A percentile compares a stretch with the other conserved stretches of the same genome.
Conservation (phyloP, 2,329 filamentous ascomycete genomes). For the Alternaria sp. region DNA sequence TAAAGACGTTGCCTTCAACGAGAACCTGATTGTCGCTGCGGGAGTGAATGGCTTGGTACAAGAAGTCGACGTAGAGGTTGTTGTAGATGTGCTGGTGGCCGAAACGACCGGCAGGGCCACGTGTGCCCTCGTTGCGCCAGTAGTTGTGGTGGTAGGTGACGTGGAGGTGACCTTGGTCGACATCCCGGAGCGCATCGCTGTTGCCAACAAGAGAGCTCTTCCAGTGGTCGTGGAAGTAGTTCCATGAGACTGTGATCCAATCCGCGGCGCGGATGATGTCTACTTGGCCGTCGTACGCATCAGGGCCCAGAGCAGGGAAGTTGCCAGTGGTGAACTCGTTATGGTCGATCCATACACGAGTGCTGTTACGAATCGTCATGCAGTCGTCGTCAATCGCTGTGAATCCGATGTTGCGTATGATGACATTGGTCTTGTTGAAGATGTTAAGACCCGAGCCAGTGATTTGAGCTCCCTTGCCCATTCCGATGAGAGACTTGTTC, state of each 20-base stretch:
- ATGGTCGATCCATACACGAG: constrained; percentile 70
- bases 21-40: constrained; percentile 54
- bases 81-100: constrained; percentile 70
- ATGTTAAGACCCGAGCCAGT: constrained; percentile 61
- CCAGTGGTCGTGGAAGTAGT: constrained; percentile 65
- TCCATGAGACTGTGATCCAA: constrained; percentile 64
- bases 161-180: constrained; percentile 67
- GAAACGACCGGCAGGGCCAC: constrained; percentile 69
- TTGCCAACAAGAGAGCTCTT: constrained; percentile 68
- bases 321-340: constrained; percentile 68
- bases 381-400: constrained; percentile 66
- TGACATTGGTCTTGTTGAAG: constrained; percentile 63
- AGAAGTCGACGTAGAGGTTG: constrained; percentile 51
- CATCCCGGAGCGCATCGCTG: constrained; percentile 61
- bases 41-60: constrained; percentile 53
- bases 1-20: constrained; percentile 58
- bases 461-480: constrained; percentile 51
- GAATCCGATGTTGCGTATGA: constrained; percentile 68
- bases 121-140: constrained; percentile 69
- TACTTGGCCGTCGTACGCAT: constrained; percentile 68
- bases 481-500: constrained; percentile 52
- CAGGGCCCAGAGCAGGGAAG: constrained; percentile 65
- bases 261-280: constrained; percentile 69
- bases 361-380: constrained; percentile 64
- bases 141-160: constrained; percentile 73